Percentiles rank a stretch among this genome's conserved stretches.
phyloP scores from a whole-genome alignment of 1,284 basidiomycete genomes.

The Rhizoctonia solani region DNA sequence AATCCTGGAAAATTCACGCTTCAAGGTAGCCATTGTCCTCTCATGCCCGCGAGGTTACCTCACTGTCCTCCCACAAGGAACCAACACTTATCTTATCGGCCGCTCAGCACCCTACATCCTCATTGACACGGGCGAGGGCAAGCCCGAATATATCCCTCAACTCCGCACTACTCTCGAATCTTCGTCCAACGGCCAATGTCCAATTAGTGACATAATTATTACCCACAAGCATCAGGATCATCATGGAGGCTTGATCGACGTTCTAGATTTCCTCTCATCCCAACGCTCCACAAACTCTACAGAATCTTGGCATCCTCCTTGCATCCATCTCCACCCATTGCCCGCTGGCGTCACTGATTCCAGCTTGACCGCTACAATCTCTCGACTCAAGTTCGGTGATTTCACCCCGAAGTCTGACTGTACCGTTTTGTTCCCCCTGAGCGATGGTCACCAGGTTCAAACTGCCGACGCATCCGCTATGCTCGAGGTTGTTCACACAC shows the following conservation, averaged over 20 bases:
- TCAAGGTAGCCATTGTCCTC: slow-evolving; percentile 60
- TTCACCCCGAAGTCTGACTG: neutral
- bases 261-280: neutral
- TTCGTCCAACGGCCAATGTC: slow-evolving; percentile 44
- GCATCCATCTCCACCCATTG: slow-evolving; percentile 70
- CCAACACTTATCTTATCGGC: slow-evolving; percentile 90
- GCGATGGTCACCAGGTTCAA: slow-evolving; percentile 40
- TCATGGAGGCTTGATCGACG: slow-evolving; percentile 57
- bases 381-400: neutral
- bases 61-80: slow-evolving; percentile 57
- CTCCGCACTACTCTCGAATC: slow-evolving; percentile 61
- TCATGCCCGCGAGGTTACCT: neutral
- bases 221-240: slow-evolving; percentile 94
- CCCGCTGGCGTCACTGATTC: slow-evolving; percentile 8
- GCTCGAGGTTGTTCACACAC: slow-evolving; percentile 77
- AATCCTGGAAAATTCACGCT: slow-evolving; percentile 92
- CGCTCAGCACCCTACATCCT: slow-evolving; percentile 71
- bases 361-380: slow-evolving; percentile 1
- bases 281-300: neutral
- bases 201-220: slow-evolving; percentile 81
- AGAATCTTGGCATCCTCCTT: slow-evolving; percentile 60
- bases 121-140: slow-evolving; percentile 87
- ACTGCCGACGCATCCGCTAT: slow-evolving; percentile 39
- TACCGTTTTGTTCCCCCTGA: slow-evolving; percentile 19
- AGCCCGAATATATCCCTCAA: slow-evolving; percentile 66